These are phyloP conservation scores for Leishmania turanica DNA, from an alignment of 208 protist species.

Conservation along the genomic window DNA sequence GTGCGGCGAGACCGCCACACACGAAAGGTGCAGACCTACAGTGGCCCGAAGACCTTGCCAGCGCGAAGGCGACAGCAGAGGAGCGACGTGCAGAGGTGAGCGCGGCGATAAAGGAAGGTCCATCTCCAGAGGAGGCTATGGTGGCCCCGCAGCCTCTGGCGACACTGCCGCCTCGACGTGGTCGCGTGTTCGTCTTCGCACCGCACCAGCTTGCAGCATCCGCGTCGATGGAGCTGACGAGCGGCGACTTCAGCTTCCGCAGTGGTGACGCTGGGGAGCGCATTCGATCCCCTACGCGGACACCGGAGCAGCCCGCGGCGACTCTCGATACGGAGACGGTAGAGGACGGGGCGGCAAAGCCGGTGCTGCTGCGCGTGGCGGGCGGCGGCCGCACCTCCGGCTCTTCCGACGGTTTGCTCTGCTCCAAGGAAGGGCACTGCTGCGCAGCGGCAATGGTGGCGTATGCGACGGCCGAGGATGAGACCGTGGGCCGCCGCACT, in stretches of 20 bases:
- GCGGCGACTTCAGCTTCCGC: neutral
- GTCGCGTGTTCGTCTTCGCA: constrained; percentile 19
- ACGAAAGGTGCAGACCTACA: neutral
- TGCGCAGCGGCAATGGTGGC: constrained; percentile 3
- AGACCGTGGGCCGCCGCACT: constrained; percentile 11
- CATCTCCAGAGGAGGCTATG: neutral
- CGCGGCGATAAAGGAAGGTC: neutral
- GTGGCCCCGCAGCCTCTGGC: neutral
- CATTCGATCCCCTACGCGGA: neutral
- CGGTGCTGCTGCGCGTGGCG: constrained; percentile 7
- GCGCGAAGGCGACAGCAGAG: neutral
- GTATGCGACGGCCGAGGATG: constrained; percentile 8
- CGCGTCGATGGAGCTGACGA: constrained; percentile 6
- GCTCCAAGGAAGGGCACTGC: constrained; percentile 27
- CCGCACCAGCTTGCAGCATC: constrained; percentile 11
- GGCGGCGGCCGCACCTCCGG: constrained; percentile 14
- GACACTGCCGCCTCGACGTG: constrained; percentile 7
- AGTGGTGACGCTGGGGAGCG: constrained; percentile 1
- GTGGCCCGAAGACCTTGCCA: neutral
- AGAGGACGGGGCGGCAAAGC: constrained; percentile 9
- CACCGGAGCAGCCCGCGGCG: neutral
- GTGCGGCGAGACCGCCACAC: neutral
- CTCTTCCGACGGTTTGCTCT: constrained; percentile 15
- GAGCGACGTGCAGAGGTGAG: neutral
- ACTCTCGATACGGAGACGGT: too few relatives aligned